Base-by-base conservation (phyloP, 2,329 filamentous ascomycete species). In the Ophiostoma novo-ulmi region DNA sequence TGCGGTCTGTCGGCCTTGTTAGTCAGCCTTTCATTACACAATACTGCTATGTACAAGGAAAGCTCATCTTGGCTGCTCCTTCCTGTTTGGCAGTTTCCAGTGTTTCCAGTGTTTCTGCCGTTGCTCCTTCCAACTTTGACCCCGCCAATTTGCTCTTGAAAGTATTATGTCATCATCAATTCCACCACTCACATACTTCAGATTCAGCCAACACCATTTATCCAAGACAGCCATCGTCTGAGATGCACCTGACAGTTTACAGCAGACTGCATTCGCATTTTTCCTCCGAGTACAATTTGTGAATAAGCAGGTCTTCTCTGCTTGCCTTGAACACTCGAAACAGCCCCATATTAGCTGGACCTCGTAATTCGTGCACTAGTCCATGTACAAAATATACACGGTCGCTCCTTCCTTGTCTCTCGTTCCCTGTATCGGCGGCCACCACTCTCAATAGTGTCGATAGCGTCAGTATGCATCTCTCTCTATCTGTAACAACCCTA, bases 1-100 rank as follows among this genome's bases (percentile, higher is more conserved):
- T 64, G 61, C 61, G 61, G 61, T 64, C 31, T 64, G 61, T 64
- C 61, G 61, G 61, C 35, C 61, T 64, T 20, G 31, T 64, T 10
- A 58, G 52, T 58, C 52, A 58, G 52, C 52, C n/a, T 58, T 58
- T 10, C 17, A 48, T 48, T 48, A 48, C 44, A 48, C 44, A 48
- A 48, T 48, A 4, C 10, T 44, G 17, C 41, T 14, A 1, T 48
- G 17, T 20, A 48, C 44, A 31, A 31, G 31, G 44, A 48, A 7
- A 20, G 17, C 17, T 17, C 44, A 48, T 48, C 44, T 20, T 48
- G 17, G 44, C 44, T 48, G 14, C 44, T 48, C 4, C 44, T 20
- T 44, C 41, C 41, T 48, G 44, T 20, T 48, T 48, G 44, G 7
- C 44, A 48, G 44, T 17, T 17, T 13, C 39, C 14, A n/a, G 39